A percentile compares a stretch with the other conserved stretches of the same genome.
Conservation (phyloP, 192 early-diverging fungal species). For the Coemansia sp. region DNA sequence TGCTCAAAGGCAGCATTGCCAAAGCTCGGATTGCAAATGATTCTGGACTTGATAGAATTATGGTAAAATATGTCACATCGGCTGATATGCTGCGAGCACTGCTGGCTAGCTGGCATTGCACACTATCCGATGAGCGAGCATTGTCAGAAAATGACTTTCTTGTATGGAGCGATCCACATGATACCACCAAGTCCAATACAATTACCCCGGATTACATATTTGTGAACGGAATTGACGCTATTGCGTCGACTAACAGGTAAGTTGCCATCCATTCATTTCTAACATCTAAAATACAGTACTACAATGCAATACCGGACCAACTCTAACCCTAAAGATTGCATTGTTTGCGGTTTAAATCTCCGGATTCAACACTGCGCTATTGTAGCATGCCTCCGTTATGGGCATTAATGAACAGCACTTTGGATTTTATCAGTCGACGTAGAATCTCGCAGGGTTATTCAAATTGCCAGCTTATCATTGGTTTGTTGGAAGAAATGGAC, state of each 20-base stretch:
- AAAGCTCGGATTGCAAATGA: slow-evolving; percentile 1
- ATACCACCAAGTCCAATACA: not conserved
- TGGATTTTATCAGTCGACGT: slow-evolving; percentile 30
- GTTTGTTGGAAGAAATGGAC: slow-evolving; percentile 11
- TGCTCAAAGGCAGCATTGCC: slow-evolving; percentile 12
- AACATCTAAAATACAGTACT: no score
- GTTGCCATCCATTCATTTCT: not conserved
- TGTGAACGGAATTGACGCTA: slow-evolving; percentile 36
- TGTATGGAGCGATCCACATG: slow-evolving; percentile 15
- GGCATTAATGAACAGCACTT: slow-evolving; percentile 40
- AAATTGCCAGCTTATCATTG: slow-evolving; percentile 22
- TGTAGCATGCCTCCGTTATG: slow-evolving; percentile 35
- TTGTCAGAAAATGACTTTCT: slow-evolving; percentile 33
- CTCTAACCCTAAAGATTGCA: not conserved
- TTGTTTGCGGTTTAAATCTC: not conserved
- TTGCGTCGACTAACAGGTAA: slow-evolving; percentile 32
- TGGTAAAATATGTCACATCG: slow-evolving; percentile 30
- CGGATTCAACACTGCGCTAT: not conserved
- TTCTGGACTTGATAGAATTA: slow-evolving; percentile 17
- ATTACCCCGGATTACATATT: slow-evolving; percentile 34
- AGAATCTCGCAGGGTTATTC: slow-evolving; percentile 7
- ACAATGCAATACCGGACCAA: no score
- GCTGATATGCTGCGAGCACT: slow-evolving; percentile 34
- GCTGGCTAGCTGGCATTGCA: slow-evolving; percentile 42
- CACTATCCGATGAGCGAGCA: not conserved